phyloP scores from a whole-genome alignment of 257 asterid species.

The Solanum microdontum region DNA sequence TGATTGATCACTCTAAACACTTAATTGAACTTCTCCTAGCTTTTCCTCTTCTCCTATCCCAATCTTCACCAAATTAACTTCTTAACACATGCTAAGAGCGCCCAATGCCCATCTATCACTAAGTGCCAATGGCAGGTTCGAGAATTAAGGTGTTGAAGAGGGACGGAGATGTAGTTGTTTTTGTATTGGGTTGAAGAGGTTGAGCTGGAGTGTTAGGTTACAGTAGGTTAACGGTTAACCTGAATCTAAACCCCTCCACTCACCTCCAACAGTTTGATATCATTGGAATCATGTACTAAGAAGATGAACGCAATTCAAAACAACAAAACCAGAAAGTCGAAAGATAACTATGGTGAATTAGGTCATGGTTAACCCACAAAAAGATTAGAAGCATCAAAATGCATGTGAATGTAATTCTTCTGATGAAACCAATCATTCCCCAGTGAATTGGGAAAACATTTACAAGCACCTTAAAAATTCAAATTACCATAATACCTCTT shows the following conservation, averaged over 20 bases:
- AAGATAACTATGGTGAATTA: background rate
- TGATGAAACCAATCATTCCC: background rate
- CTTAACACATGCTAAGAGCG: background rate
- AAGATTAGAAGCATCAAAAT: background rate
- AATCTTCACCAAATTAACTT: background rate
- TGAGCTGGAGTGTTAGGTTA: background rate
- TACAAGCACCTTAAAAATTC: background rate
- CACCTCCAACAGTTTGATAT: background rate
- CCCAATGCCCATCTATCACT: background rate
- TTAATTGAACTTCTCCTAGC: background rate
- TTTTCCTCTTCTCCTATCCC: background rate
- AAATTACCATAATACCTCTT: conserved; percentile 53
- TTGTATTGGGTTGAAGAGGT: background rate
- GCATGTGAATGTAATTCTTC: background rate
- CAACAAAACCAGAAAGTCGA: background rate
- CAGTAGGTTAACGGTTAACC: background rate
- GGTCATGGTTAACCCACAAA: background rate
- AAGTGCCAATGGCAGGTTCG: background rate
- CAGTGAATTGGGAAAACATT: background rate
- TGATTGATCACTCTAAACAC: background rate
- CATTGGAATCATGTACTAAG: background rate
- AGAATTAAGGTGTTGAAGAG: background rate
- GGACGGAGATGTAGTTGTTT: background rate
- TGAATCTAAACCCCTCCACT: background rate
- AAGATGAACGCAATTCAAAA: background rate